phyloP scores from a whole-genome alignment of 2,329 filamentous ascomycete genomes.

The Colletotrichum eleusines region DNA sequence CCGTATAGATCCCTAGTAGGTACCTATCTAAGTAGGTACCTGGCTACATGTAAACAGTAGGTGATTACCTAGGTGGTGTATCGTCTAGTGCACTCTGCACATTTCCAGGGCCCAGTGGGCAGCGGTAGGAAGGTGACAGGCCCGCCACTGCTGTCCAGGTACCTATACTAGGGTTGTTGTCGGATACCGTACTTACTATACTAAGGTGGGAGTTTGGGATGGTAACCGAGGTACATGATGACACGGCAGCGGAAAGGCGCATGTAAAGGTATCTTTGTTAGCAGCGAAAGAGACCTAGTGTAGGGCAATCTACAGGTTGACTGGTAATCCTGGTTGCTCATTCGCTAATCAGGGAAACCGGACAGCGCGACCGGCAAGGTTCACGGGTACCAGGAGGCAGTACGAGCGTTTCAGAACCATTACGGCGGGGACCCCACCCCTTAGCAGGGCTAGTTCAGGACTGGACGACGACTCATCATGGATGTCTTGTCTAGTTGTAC shows the following conservation, averaged over 20 bases:
- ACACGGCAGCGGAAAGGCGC: not conserved
- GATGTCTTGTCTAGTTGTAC: not conserved
- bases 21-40: not conserved
- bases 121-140: slow-evolving; percentile 6
- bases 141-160: not conserved
- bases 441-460: slow-evolving; percentile 27
- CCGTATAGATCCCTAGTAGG: not conserved
- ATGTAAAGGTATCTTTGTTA: not conserved
- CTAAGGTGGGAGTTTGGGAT: not conserved
- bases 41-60: no score
- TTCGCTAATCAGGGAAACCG: slow-evolving; percentile 35
- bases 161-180: not conserved
- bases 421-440: slow-evolving; percentile 21
- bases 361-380: slow-evolving; percentile 31
- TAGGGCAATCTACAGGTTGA: not conserved
- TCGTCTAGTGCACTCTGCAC: not conserved
- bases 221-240: slow-evolving; percentile 1
- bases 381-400: slow-evolving; percentile 27
- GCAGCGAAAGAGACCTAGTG: not conserved
- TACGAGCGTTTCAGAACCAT: slow-evolving; percentile 38
- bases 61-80: no score
- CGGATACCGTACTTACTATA: not conserved
- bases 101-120: not conserved
- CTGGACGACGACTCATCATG: slow-evolving; percentile 27
- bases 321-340: slow-evolving; percentile 20